Conservation (phyloP, 2,329 filamentous ascomycete genomes). For the Didymosphaeria variabile region DNA sequence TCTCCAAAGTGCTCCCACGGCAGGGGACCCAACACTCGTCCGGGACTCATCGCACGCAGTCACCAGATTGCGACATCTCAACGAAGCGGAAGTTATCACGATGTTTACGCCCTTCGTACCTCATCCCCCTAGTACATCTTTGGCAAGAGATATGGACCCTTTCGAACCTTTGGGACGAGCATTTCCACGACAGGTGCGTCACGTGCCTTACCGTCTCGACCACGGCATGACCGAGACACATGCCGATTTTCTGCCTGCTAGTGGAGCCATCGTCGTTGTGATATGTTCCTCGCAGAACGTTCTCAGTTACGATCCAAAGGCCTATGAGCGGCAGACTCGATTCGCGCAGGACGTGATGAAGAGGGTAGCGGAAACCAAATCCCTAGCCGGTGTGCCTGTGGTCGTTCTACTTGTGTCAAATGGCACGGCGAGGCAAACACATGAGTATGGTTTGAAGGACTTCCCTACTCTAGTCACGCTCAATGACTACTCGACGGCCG, state of each 20-base stretch:
- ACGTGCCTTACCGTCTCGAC: constrained; percentile 74
- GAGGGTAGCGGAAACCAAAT: constrained; percentile 25
- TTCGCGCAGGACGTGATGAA: constrained; percentile 37
- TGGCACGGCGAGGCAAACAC: constrained; percentile 20
- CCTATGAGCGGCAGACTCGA: constrained; percentile 41
- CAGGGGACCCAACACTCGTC: constrained; percentile 32
- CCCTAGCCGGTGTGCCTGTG: constrained; percentile 32
- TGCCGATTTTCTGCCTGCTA: constrained; percentile 68
- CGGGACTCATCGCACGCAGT: constrained; percentile 38
- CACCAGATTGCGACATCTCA: constrained; percentile 42
- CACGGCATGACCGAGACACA: constrained; percentile 72
- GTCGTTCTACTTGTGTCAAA: constrained; percentile 40
- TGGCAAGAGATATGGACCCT: constrained; percentile 65
- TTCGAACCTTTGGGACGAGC: constrained; percentile 76
- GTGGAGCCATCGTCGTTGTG: constrained; percentile 69
- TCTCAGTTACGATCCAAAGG: constrained; percentile 28
- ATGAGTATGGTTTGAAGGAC: constrained; percentile 33
- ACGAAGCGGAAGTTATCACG: constrained; percentile 52
- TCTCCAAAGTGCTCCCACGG: constrained; percentile 24
- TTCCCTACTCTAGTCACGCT: constrained; percentile 41
- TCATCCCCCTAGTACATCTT: constrained; percentile 39
- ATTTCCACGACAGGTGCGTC: constrained; percentile 69
- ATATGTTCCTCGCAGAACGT: constrained; percentile 45
- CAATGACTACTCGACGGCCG: constrained; percentile 39
- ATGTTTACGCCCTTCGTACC: constrained; percentile 66